Evolutionary conservation across 2,329 filamentous ascomycete genomes (phyloP).

Genomic region (Leptographium radiaticola): DNA sequence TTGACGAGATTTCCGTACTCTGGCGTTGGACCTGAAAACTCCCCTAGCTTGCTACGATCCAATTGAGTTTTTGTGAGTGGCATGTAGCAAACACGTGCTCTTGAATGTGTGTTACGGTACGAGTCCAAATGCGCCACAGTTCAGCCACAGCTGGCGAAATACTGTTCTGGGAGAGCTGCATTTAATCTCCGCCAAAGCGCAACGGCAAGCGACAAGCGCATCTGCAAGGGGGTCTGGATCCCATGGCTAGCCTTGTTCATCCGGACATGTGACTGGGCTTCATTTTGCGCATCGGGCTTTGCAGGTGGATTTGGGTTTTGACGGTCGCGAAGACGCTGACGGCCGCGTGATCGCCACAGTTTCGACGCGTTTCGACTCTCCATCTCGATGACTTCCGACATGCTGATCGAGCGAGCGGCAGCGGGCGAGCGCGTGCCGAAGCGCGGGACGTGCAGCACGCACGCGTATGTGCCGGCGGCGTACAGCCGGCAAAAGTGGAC

Average conservation of each 20-base stretch:
- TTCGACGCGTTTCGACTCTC: background rate
- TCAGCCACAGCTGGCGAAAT: background rate
- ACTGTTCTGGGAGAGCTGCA: too few species aligned
- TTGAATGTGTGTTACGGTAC: too few species aligned
- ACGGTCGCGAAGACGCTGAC: background rate
- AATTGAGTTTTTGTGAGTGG: too few species aligned
- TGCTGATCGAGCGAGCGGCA: background rate
- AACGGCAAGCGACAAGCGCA: background rate
- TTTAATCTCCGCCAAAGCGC: background rate
- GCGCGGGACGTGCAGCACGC: background rate
- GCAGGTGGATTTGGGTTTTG: background rate
- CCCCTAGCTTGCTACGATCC: too few species aligned
- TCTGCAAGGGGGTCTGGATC: background rate
- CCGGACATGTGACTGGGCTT: background rate
- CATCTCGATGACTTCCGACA: background rate
- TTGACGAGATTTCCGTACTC: too few species aligned
- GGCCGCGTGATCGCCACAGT: background rate
- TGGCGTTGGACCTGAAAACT: too few species aligned
- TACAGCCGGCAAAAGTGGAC: constrained; percentile 29
- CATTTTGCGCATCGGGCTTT: background rate
- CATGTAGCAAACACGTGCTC: too few species aligned
- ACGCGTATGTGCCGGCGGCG: constrained; percentile 6
- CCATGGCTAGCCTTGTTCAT: background rate
- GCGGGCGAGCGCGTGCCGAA: background rate
- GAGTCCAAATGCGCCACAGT: background rate